These are phyloP conservation scores for Globisporangium cystogenes DNA, from an alignment of 352 stramenopile genomes.

Conservation along the genomic window DNA sequence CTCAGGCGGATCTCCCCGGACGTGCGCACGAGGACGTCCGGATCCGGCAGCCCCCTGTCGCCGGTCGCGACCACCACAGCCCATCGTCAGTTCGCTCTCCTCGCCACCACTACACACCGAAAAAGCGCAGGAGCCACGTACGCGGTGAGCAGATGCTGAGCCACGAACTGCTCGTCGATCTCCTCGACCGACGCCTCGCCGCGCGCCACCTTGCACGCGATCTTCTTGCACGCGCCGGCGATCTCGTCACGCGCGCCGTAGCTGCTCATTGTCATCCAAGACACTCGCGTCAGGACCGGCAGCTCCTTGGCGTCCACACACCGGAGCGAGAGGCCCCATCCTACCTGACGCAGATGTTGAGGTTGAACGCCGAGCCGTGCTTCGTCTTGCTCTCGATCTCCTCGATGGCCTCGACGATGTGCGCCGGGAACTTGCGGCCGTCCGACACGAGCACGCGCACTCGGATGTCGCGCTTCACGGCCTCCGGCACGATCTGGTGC, in stretches of 20 bases:
- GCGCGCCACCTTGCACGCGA: slow-evolving; percentile 79
- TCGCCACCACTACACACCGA: not conserved
- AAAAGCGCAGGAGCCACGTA: slow-evolving; percentile 22
- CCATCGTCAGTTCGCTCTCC: not conserved
- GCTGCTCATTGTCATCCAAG: slow-evolving; percentile 38
- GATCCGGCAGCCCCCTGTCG: slow-evolving; percentile 78
- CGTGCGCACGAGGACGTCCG: slow-evolving; percentile 94
- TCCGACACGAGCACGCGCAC: slow-evolving; percentile 90
- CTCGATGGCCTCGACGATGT: slow-evolving; percentile 64
- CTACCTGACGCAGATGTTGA: slow-evolving; percentile 85
- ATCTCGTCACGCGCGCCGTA: slow-evolving; percentile 97
- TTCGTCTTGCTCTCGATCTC: slow-evolving; percentile 87
- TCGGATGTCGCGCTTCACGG: slow-evolving; percentile 87
- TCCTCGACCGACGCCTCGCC: slow-evolving; percentile 56
- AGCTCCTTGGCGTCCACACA: not conserved
- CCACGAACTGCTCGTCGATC: slow-evolving; percentile 78
- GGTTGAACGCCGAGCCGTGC: slow-evolving; percentile 71
- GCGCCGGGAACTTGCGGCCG: slow-evolving; percentile 52
- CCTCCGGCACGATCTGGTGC: slow-evolving; percentile 89
- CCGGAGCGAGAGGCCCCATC: slow-evolving; percentile 1
- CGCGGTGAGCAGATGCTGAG: slow-evolving; percentile 73
- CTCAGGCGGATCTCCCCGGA: slow-evolving; percentile 93
- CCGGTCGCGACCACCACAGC: not conserved
- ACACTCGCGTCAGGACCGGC: not conserved
- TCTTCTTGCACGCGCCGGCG: slow-evolving; percentile 83